phyloP scores from a whole-genome alignment of 2,329 filamentous ascomycete species.

The Fusarium denticulatum region DNA sequence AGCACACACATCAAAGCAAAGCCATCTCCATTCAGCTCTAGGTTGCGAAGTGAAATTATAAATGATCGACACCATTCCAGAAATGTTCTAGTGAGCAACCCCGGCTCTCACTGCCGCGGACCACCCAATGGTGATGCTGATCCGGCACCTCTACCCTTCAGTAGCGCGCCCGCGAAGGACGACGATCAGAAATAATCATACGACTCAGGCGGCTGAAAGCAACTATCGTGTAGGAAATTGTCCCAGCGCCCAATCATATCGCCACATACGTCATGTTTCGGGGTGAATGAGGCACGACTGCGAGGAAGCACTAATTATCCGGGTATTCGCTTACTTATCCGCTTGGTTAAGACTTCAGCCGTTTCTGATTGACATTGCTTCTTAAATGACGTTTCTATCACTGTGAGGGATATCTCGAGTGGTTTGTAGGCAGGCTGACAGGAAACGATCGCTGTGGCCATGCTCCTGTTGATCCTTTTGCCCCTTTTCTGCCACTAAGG shows the following conservation, averaged over 20 bases:
- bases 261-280: neutral
- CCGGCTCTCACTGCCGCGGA: neutral
- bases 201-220: neutral
- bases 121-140: neutral
- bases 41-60: neutral
- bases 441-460: neutral
- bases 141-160: neutral
- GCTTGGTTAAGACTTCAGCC: neutral
- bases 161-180: neutral
- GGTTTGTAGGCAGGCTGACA: no score
- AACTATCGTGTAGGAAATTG: neutral
- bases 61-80: neutral
- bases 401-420: neutral
- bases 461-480: neutral
- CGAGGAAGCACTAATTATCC: no score
- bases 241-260: neutral
- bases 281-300: neutral
- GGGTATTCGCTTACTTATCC: neutral
- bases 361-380: fast-evolving
- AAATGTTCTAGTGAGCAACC: neutral
- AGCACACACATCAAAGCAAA: neutral
- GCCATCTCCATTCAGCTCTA: neutral
- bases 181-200: neutral
- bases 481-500: neutral
- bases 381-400: neutral